Conservation (phyloP, 768 basidiomycete genomes). For the Trichaptum fuscoviolaceum region DNA sequence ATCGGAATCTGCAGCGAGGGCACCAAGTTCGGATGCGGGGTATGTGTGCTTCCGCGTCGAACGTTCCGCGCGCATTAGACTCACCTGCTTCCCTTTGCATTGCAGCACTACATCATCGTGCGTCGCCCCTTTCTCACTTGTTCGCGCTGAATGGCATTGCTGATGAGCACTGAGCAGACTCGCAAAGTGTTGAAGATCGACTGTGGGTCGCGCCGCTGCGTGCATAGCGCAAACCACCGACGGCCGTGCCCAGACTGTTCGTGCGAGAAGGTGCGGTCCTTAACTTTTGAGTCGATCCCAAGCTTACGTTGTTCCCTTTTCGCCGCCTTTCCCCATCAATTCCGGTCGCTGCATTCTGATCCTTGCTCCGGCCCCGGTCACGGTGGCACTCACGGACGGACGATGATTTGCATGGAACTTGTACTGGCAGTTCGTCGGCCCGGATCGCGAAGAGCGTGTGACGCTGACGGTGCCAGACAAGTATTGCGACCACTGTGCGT, state of each 20-base stretch:
- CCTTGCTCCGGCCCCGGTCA: background rate
- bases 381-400: too few species aligned
- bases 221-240: constrained; percentile 34
- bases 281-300: constrained; percentile 10
- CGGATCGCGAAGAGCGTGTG: constrained; percentile 61
- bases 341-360: background rate
- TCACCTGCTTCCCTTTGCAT: constrained; percentile 19
- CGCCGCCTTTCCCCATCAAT: constrained; percentile 8
- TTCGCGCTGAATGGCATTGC: constrained; percentile 12
- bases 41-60: constrained; percentile 19
- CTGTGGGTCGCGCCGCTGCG: constrained; percentile 43
- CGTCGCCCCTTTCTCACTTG: constrained; percentile 27
- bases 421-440: constrained; percentile 57
- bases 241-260: constrained; percentile 36
- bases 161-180: constrained; percentile 32
- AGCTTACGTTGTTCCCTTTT: background rate
- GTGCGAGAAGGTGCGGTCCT: constrained; percentile 37
- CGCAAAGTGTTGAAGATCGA: constrained; percentile 47
- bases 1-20: constrained; percentile 50
- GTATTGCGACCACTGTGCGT: constrained; percentile 53
- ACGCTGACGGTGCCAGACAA: constrained; percentile 40
- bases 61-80: constrained; percentile 6
- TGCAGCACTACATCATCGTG: constrained; percentile 68
- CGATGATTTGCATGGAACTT: background rate
- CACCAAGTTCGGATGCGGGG: constrained; percentile 68